These are phyloP conservation scores for Xanthoparmelia taractica DNA, from an alignment of 495 filamentous ascomycete species.

Conservation along the genomic window DNA sequence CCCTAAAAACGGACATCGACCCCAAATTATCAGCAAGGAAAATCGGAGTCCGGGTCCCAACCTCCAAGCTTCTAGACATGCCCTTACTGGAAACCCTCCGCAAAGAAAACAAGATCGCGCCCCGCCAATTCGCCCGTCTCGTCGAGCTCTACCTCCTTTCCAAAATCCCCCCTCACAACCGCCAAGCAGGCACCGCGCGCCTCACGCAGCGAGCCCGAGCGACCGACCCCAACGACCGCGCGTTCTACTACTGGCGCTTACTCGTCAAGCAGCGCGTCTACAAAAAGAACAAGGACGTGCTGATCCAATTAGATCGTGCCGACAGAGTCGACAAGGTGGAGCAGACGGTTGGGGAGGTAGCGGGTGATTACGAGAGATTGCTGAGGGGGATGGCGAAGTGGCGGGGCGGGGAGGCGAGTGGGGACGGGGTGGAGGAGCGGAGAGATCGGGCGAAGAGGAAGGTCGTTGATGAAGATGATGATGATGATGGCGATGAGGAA, in stretches of 20 bases:
- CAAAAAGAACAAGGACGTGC: constrained; percentile 64
- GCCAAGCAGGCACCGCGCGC: constrained; percentile 46
- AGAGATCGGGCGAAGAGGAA: constrained; percentile 26
- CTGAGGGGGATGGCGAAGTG: constrained; percentile 46
- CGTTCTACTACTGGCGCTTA: constrained; percentile 75
- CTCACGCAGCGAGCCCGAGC: constrained; percentile 50
- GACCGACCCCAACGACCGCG: constrained; percentile 47
- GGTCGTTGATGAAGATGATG: constrained; percentile 21
- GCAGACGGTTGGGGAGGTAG: constrained; percentile 65
- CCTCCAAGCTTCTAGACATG: constrained; percentile 52
- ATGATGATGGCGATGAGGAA: constrained; percentile 15
- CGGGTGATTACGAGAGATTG: constrained; percentile 70
- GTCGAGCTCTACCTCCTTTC: constrained; percentile 85
- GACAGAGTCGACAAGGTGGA: constrained; percentile 79
- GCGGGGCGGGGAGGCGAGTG: constrained; percentile 26
- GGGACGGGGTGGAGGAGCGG: constrained; percentile 21
- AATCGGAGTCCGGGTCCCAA: constrained; percentile 46
- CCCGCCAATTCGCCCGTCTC: constrained; percentile 79
- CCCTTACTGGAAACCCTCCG: constrained; percentile 54
- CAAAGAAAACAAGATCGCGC: constrained; percentile 62
- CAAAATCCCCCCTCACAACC: constrained; percentile 55
- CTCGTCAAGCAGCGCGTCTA: constrained; percentile 75
- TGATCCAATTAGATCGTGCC: constrained; percentile 66
- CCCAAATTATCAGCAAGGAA: constrained; percentile 35
- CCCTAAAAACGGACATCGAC: constrained; percentile 39